Conservation (phyloP, 2,329 filamentous ascomycete species). For the Metarhizium brunneum region DNA sequence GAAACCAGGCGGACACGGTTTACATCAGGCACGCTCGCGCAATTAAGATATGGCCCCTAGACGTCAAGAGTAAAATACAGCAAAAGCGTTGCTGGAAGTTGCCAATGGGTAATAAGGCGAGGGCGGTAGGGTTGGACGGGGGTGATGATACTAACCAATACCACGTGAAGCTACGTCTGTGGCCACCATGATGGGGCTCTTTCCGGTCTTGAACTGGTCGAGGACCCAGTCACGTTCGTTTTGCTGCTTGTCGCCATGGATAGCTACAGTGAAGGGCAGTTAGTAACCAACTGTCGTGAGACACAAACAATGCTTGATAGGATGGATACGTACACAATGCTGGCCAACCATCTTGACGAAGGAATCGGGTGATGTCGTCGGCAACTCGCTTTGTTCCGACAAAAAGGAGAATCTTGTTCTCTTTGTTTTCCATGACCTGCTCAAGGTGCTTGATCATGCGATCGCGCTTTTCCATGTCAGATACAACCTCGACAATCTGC, state of each 20-base stretch:
- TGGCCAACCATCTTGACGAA: slow-evolving; percentile 96
- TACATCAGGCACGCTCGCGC: slow-evolving; percentile 88
- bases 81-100: slow-evolving; percentile 49
- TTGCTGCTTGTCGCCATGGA: slow-evolving; percentile 98
- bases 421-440: slow-evolving; percentile 93
- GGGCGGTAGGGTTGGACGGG: slow-evolving; percentile 24
- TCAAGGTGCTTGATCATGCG: slow-evolving; percentile 96
- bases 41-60: slow-evolving; percentile 73
- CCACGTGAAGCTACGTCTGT: slow-evolving; percentile 99
- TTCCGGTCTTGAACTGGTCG: slow-evolving; percentile 98
- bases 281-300: slow-evolving; percentile 24
- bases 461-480: slow-evolving; percentile 95
- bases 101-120: slow-evolving; percentile 28
- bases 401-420: slow-evolving; percentile 94
- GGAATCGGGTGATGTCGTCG: slow-evolving; percentile 94
- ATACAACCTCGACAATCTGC: slow-evolving; percentile 93
- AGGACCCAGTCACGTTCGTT: slow-evolving; percentile 99
- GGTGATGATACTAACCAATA: slow-evolving; percentile 89
- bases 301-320: slow-evolving; percentile 19
- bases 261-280: slow-evolving; percentile 49
- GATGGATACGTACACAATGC: slow-evolving; percentile 66
- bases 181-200: slow-evolving; percentile 99
- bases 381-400: slow-evolving; percentile 90
- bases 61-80: slow-evolving; percentile 85
- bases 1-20: slow-evolving; percentile 74